phyloP scores from a whole-genome alignment of 2,329 filamentous ascomycete genomes.

The Penicillium sp. region DNA sequence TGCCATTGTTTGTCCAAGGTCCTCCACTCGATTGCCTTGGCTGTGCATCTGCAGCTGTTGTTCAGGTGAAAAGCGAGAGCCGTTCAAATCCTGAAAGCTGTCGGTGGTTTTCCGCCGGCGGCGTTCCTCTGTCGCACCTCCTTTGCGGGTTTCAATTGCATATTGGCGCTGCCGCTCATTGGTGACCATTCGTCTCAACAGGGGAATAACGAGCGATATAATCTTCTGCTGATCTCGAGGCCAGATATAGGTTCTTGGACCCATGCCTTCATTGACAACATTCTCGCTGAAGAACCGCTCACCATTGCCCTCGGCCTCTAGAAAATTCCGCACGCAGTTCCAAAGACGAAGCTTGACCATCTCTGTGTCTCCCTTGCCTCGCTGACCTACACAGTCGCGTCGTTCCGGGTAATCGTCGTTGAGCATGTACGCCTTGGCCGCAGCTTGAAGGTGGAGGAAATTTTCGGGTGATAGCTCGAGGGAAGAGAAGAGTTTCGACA shows the following conservation, averaged over 20 bases:
- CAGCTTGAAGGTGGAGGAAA: conserved; percentile 51
- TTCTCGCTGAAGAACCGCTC: conserved; percentile 49
- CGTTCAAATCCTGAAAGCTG: conserved; percentile 25
- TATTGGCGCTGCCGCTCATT: conserved; percentile 56
- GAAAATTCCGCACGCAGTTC: conserved; percentile 52
- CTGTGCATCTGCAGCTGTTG: conserved; percentile 30
- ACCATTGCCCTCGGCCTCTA: conserved; percentile 48
- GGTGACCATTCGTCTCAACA: conserved; percentile 54
- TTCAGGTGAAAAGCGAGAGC: conserved; percentile 24
- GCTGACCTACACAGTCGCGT: conserved; percentile 53
- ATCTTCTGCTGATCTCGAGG: conserved; percentile 52
- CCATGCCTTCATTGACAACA: conserved; percentile 40
- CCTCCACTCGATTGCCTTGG: conserved; percentile 24
- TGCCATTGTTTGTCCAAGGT: conserved; percentile 18
- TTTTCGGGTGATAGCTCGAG: conserved; percentile 53
- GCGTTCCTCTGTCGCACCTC: conserved; percentile 37
- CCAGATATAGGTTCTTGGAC: conserved; percentile 45
- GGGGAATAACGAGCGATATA: conserved; percentile 52
- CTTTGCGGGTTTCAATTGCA: conserved; percentile 52
- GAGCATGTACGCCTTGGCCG: conserved; percentile 54
- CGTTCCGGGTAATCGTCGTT: conserved; percentile 51
- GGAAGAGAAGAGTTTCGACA: conserved; percentile 53
- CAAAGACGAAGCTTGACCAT: conserved; percentile 53
- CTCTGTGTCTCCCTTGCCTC: conserved; percentile 51
- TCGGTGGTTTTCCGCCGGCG: conserved; percentile 35